Percentiles rank a stretch among this genome's conserved stretches.
Conservation (phyloP, 164 flowering plant species). For the Cinnamomum micranthum region DNA sequence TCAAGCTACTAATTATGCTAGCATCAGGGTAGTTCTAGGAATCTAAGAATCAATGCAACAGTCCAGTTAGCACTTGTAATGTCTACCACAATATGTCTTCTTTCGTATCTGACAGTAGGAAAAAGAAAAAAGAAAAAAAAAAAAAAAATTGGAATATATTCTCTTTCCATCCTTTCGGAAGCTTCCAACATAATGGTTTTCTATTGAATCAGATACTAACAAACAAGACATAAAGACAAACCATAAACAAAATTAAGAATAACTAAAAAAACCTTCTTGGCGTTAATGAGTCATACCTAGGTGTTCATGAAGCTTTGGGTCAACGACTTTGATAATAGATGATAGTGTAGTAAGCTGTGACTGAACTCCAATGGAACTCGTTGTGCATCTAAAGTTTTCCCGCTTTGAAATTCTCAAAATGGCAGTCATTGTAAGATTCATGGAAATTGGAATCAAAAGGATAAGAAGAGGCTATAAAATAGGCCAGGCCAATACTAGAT, state of each 20-base stretch:
- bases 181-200: neutral
- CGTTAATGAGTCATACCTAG: constrained; percentile 52
- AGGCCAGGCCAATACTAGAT: neutral
- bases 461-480: neutral
- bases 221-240: neutral
- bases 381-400: constrained; percentile 66
- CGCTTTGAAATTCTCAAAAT: constrained; percentile 40
- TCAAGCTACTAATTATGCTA: too few species aligned
- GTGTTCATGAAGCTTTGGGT: constrained; percentile 93
- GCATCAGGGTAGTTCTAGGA: too few species aligned
- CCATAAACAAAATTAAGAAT: neutral
- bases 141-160: neutral
- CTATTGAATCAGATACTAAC: neutral
- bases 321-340: constrained; percentile 61
- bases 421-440: constrained; percentile 1
- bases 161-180: neutral
- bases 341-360: constrained; percentile 68
- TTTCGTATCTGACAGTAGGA: too few species aligned
- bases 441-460: constrained; percentile 4
- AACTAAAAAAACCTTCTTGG: neutral
- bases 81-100: too few species aligned
- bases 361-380: constrained; percentile 81
- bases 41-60: too few species aligned
- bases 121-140: too few species aligned
- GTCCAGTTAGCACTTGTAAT: too few species aligned